Evolutionary conservation across 129 eudicot species (phyloP), one percentile per base, ranked within the genome.

Genomic region (Scalesia atractyloides): DNA sequence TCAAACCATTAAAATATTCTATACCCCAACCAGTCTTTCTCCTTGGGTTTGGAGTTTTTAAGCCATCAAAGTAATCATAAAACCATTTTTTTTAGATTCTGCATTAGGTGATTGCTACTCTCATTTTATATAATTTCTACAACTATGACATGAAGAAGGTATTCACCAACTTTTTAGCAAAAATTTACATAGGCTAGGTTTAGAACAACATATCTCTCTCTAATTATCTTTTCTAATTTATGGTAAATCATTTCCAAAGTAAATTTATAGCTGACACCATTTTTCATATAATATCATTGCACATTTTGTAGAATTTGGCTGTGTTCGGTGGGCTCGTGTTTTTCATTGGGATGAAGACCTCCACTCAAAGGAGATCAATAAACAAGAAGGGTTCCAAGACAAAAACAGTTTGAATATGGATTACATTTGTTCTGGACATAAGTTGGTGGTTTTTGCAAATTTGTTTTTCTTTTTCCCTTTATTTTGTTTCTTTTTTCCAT

Each of bases 41-140:
- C 36, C 2, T 20, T 20, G 16, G 1, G 63, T n/a, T 22, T 56
- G 7, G 36, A 2, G 36, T 20, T 20, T 52, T 19, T 19, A 15
- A 19, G 34, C 13, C 30, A 19, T 54, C 60, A 13, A 54, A 54
- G 30, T 54, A 16, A 51, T 16, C 57, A 16, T 51, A 53, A 7
- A 53, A 53, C 30, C 52, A 51, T 66, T 43, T 13, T 9, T 16
- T 61, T 49, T 80, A 91, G 97, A 83, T 87, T 79, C 67, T 91
- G 64, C 95, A 91, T 58, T 91, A 85, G 76, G 74, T 85, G 54
- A 75, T 91, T 66, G 73, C 82, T 17, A 72, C 95, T 14, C 95
- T 95, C 18, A 75, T 91, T 73, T 80, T 91, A 82, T 91, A 85
- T 5, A 95, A 91, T 75, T 91, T 91, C 91, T 91, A 91, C 85